Conservation (phyloP, 805 yeast genomes). For the Kodamaea neixiangensis region DNA sequence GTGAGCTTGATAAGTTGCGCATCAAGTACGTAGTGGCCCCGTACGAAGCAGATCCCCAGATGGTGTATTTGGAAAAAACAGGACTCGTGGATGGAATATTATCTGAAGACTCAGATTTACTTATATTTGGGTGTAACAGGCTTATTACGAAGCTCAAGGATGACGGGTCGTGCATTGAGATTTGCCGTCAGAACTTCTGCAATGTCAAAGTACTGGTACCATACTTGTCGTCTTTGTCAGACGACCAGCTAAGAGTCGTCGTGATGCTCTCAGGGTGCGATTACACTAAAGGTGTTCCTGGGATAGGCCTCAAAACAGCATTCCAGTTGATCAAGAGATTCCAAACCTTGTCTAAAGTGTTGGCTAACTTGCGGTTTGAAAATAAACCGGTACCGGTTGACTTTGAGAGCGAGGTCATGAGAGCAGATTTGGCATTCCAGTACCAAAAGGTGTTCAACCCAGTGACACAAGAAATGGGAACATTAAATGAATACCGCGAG, state of each 20-base stretch:
- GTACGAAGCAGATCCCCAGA: slow-evolving; percentile 96
- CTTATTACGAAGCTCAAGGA: slow-evolving; percentile 83
- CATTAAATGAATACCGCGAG: slow-evolving; percentile 55
- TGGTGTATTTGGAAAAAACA: slow-evolving; percentile 79
- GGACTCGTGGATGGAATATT: slow-evolving; percentile 83
- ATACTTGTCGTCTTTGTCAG: slow-evolving; percentile 51
- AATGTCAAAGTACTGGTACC: slow-evolving; percentile 45
- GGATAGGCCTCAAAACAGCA: slow-evolving; percentile 80
- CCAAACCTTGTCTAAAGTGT: slow-evolving; percentile 53
- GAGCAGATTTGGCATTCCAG: slow-evolving; percentile 78
- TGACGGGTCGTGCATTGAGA: slow-evolving; percentile 70
- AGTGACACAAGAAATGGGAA: slow-evolving; percentile 41
- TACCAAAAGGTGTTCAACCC: slow-evolving; percentile 89
- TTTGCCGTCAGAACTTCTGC: slow-evolving; percentile 56
- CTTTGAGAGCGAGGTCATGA: slow-evolving; percentile 59
- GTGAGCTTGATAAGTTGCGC: slow-evolving; percentile 55
- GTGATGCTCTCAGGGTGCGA: slow-evolving; percentile 97
- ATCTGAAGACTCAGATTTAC: slow-evolving; percentile 91
- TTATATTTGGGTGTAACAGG: slow-evolving; percentile 79
- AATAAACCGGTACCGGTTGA: slow-evolving; percentile 60
- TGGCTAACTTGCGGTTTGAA: slow-evolving; percentile 58
- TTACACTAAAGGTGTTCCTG: slow-evolving; percentile 82
- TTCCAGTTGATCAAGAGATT: slow-evolving; percentile 56
- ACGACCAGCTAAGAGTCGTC: slow-evolving; percentile 64
- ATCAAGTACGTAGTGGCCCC: slow-evolving; percentile 91